phyloP scores from a whole-genome alignment of 768 basidiomycete genomes.

The Coprinopsis marcescibilis region DNA sequence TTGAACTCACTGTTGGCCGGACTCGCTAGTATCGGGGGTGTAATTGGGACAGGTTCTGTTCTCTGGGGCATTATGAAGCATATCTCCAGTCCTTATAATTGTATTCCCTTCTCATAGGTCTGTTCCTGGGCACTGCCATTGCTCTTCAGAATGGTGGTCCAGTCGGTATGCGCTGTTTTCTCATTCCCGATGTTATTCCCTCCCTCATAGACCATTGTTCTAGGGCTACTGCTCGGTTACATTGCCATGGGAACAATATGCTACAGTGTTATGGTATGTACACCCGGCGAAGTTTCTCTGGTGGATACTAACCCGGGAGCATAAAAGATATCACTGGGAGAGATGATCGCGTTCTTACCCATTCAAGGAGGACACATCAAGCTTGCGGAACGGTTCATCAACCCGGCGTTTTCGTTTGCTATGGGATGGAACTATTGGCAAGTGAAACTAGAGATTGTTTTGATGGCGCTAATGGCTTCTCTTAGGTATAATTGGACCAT shows the following conservation, averaged over 20 bases:
- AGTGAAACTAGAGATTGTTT: neutral
- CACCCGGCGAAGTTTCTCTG: neutral
- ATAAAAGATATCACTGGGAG: slow-evolving; percentile 56
- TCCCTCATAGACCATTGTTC: neutral
- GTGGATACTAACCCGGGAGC: neutral
- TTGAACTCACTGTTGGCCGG: slow-evolving; percentile 1
- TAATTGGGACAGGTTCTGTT: slow-evolving; percentile 57
- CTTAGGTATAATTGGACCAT: slow-evolving; percentile 56
- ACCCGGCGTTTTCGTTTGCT: slow-evolving; percentile 61
- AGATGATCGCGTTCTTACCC: slow-evolving; percentile 76
- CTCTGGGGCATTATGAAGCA: too few relatives aligned
- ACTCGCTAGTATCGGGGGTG: slow-evolving; percentile 50
- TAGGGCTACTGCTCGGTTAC: slow-evolving; percentile 70
- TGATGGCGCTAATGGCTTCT: neutral
- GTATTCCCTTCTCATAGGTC: slow-evolving; percentile 30
- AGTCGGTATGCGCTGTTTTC: slow-evolving; percentile 36
- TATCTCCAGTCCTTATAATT: neutral
- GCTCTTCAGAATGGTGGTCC: slow-evolving; percentile 56
- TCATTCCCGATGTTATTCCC: neutral
- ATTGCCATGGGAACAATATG: slow-evolving; percentile 59
- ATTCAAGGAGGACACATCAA: slow-evolving; percentile 78
- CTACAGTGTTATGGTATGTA: slow-evolving; percentile 61
- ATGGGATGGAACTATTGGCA: slow-evolving; percentile 52
- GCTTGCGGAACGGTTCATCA: slow-evolving; percentile 76
- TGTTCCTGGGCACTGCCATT: slow-evolving; percentile 62